A percentile compares a stretch with the other conserved stretches of the same genome.
phyloP scores from a whole-genome alignment of 805 yeast species.

The Pichia thaimueangensis region DNA sequence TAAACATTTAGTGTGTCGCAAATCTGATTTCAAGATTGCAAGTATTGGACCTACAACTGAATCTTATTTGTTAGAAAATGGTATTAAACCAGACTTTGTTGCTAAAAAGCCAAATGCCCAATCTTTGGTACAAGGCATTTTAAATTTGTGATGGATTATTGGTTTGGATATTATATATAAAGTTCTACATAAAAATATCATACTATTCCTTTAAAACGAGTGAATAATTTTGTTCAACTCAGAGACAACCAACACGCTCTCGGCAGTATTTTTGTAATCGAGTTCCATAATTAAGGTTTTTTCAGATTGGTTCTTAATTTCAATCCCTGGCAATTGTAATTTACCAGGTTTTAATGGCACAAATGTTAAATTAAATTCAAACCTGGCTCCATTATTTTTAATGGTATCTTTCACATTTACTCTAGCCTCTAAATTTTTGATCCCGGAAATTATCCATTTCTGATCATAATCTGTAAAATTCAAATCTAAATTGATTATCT shows the following conservation, averaged over 20 bases:
- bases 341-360: constrained; percentile 77
- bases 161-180: neutral
- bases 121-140: constrained; percentile 42
- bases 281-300: constrained; percentile 45
- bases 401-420: constrained; percentile 15
- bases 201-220: constrained; percentile 37
- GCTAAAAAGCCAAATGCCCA: constrained; percentile 69
- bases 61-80: constrained; percentile 45
- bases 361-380: constrained; percentile 38
- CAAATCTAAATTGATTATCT: constrained; percentile 19
- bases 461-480: constrained; percentile 36
- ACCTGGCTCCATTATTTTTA: constrained; percentile 10
- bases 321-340: constrained; percentile 57
- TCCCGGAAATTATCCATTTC: constrained; percentile 77
- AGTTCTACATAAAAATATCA: neutral
- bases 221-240: constrained; percentile 57
- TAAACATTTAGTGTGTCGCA: constrained; percentile 25
- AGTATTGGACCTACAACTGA: constrained; percentile 93
- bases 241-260: constrained; percentile 65
- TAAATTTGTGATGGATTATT: neutral
- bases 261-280: constrained; percentile 62
- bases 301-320: constrained; percentile 32
- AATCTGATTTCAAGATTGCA: constrained; percentile 44
- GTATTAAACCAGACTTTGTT: constrained; percentile 54
- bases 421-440: constrained; percentile 42